Percentiles rank a stretch among this genome's conserved stretches.
Conservation (phyloP, 2,329 filamentous ascomycete species). For the Chaetomiaceae sp. region DNA sequence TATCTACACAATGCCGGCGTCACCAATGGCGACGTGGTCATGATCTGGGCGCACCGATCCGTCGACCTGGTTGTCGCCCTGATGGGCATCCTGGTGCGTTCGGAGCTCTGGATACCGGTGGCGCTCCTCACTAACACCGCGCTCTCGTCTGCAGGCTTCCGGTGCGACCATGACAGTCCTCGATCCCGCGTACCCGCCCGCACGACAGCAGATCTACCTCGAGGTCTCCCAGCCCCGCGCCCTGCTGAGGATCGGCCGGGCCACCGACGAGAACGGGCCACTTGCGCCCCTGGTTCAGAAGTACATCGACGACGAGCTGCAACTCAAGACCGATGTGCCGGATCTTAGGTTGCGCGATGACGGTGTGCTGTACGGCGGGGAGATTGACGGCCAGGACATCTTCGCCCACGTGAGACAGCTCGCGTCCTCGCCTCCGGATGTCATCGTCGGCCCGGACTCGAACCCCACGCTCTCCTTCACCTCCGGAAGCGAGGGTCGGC, state of each 20-base stretch:
- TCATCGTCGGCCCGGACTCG: constrained; percentile 81
- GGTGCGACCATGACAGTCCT: constrained; percentile 61
- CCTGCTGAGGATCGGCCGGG: constrained; percentile 64
- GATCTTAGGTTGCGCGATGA: constrained; percentile 65
- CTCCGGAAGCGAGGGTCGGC: constrained; percentile 55
- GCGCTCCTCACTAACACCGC: neutral
- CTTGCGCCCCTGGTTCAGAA: constrained; percentile 42
- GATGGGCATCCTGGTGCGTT: constrained; percentile 66
- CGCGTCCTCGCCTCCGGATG: constrained; percentile 53
- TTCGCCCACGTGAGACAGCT: constrained; percentile 50
- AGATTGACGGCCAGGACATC: constrained; percentile 58
- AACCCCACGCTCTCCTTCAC: constrained; percentile 71
- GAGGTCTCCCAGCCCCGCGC: constrained; percentile 67
- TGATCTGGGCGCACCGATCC: constrained; percentile 80
- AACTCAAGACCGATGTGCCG: constrained; percentile 68
- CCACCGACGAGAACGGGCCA: constrained; percentile 59
- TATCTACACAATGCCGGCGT: constrained; percentile 69
- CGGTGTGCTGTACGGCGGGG: constrained; percentile 65
- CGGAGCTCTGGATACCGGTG: neutral
- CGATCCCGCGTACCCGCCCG: constrained; percentile 76
- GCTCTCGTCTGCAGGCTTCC: constrained; percentile 35
- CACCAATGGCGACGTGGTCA: constrained; percentile 78
- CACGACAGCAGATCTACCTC: constrained; percentile 68
- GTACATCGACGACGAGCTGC: constrained; percentile 68
- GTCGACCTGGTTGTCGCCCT: constrained; percentile 63